A percentile compares a stretch with the other conserved stretches of the same genome.
phyloP scores from a whole-genome alignment of 2,329 filamentous ascomycete species.

The Plenodomus lindquistii region DNA sequence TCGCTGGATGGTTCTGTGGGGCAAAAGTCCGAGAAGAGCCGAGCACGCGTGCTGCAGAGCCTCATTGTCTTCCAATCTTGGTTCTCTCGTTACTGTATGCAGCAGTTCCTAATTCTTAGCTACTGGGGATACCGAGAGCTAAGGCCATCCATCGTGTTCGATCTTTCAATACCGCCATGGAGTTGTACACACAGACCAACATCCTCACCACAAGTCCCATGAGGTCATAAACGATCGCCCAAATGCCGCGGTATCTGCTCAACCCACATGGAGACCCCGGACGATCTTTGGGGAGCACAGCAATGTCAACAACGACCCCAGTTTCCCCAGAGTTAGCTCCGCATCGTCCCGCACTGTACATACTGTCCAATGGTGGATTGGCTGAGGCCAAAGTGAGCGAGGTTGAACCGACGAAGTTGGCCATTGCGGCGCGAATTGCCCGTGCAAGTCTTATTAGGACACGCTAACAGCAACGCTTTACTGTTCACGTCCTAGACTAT shows the following conservation, averaged over 20 bases:
- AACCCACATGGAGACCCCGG: slow-evolving; percentile 14
- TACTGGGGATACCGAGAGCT: too few species aligned
- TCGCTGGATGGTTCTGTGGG: slow-evolving; percentile 22
- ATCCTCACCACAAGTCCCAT: background rate
- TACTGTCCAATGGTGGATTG: slow-evolving; percentile 3
- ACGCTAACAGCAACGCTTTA: background rate
- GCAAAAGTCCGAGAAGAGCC: slow-evolving; percentile 14
- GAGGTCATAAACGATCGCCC: background rate
- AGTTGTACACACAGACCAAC: background rate
- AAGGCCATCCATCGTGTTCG: too few species aligned
- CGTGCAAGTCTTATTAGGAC: background rate
- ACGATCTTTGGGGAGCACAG: slow-evolving; percentile 2
- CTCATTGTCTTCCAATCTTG: background rate
- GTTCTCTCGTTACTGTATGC: background rate
- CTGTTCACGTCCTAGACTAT: background rate
- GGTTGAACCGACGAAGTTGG: slow-evolving; percentile 3
- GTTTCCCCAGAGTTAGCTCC: slow-evolving; percentile 22
- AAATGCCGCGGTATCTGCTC: slow-evolving; percentile 12
- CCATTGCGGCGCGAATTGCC: slow-evolving; percentile 17
- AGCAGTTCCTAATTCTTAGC: too few species aligned
- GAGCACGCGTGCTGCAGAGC: slow-evolving; percentile 1
- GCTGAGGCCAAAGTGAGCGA: slow-evolving; percentile 3
- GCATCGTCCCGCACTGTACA: slow-evolving; percentile 25
- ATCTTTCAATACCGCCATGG: too few species aligned
- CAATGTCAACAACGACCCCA: slow-evolving; percentile 13